Conservation (phyloP, 2,329 filamentous ascomycete genomes). For the Hypoxylon sp. region DNA sequence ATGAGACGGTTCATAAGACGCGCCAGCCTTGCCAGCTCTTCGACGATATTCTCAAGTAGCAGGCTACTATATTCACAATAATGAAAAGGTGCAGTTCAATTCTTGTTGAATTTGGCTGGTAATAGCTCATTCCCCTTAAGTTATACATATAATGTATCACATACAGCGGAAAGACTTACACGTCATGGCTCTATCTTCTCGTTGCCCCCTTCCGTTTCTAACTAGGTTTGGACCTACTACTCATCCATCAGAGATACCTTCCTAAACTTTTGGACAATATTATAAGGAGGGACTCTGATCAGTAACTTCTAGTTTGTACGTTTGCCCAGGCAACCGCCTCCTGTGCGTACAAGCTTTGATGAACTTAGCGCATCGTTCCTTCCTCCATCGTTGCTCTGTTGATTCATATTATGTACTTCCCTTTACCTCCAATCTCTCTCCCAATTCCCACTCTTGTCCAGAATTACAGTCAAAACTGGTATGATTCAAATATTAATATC, state of each 20-base stretch:
- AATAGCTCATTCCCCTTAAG: neutral
- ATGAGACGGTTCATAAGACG: constrained; percentile 3
- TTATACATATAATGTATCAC: neutral
- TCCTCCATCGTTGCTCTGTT: neutral
- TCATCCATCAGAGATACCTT: neutral
- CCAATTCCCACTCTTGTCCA: neutral
- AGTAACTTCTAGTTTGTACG: neutral
- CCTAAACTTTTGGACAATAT: neutral
- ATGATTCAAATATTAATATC: neutral
- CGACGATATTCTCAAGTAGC: neutral
- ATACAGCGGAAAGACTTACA: neutral
- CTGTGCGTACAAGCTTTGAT: neutral
- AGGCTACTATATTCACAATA: constrained; percentile 2
- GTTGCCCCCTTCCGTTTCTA: neutral
- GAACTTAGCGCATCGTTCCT: neutral
- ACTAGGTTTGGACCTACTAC: neutral
- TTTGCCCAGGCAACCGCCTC: neutral
- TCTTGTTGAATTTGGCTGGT: neutral
- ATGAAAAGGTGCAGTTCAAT: constrained; percentile 6
- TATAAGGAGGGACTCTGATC: neutral
- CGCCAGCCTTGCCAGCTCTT: neutral
- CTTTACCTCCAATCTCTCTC: neutral
- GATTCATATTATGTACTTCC: neutral
- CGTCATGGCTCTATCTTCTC: neutral
- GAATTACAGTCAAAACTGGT: neutral